Evolutionary conservation across 2,329 filamentous ascomycete genomes (phyloP).

Genomic region (Graphilbum fragrans): DNA sequence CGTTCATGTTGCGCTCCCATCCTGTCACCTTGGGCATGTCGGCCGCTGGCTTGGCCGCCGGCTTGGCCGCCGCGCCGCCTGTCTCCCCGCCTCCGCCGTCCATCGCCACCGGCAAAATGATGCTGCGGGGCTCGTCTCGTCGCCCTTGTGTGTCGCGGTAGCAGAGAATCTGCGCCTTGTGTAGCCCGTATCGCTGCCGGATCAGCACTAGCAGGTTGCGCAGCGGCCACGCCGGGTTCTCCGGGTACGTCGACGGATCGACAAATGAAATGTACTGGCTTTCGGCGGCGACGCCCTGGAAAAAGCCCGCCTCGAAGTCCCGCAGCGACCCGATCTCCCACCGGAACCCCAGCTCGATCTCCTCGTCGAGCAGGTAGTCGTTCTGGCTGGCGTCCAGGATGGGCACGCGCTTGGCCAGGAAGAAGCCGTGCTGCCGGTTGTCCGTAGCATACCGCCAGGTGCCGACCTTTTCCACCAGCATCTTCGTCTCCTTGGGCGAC

Average conservation of each 20-base stretch:
- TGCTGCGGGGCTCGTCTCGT: slow-evolving; percentile 69
- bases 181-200: slow-evolving; percentile 66
- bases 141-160: slow-evolving; percentile 74
- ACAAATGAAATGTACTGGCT: slow-evolving; percentile 80
- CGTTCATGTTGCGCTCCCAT: slow-evolving; percentile 76
- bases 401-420: slow-evolving; percentile 71
- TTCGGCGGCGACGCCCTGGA: slow-evolving; percentile 55
- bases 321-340: slow-evolving; percentile 73
- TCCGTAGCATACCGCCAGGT: slow-evolving; percentile 82
- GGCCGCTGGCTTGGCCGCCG: slow-evolving; percentile 6
- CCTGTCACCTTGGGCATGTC: slow-evolving; percentile 83
- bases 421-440: slow-evolving; percentile 81
- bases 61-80: background rate
- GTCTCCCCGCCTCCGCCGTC: slow-evolving; percentile 27
- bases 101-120: slow-evolving; percentile 58
- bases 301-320: slow-evolving; percentile 79
- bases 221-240: slow-evolving; percentile 85
- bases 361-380: slow-evolving; percentile 32
- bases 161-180: slow-evolving; percentile 71
- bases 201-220: slow-evolving; percentile 81
- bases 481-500: slow-evolving; percentile 57
- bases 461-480: slow-evolving; percentile 70
- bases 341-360: slow-evolving; percentile 46
- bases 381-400: slow-evolving; percentile 12
- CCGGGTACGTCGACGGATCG: slow-evolving; percentile 81